phyloP scores from a whole-genome alignment of 306 rosid species.

The Argentina anserina region DNA sequence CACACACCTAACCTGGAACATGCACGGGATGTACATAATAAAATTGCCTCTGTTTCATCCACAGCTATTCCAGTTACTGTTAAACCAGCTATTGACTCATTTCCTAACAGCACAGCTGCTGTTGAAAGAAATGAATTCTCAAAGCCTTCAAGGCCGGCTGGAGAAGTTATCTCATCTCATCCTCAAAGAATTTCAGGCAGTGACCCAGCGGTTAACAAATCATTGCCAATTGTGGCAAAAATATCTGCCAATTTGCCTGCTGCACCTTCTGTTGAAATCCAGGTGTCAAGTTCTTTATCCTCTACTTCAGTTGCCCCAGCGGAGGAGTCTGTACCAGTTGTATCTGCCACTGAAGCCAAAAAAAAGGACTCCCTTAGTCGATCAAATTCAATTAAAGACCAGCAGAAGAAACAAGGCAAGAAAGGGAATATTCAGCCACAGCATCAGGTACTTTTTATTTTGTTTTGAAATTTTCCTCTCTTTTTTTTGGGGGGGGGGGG shows the following conservation, averaged over 20 bases:
- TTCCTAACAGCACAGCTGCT: conserved; percentile 29
- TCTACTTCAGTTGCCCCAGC: conserved; percentile 25
- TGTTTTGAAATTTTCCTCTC: no score
- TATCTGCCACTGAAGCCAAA: conserved; percentile 41
- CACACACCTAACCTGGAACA: conserved; percentile 41
- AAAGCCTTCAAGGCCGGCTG: conserved; percentile 35
- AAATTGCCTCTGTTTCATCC: conserved; percentile 29
- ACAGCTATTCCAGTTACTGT: conserved; percentile 40
- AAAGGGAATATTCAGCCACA: conserved; percentile 45
- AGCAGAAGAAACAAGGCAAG: conserved; percentile 50
- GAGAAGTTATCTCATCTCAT: conserved; percentile 35
- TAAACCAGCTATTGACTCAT: conserved; percentile 43
- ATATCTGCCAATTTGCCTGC: conserved; percentile 29
- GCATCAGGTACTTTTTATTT: conserved; percentile 55
- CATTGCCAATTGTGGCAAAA: conserved; percentile 27
- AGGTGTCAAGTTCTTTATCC: conserved; percentile 21
- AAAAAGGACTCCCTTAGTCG: conserved; percentile 46
- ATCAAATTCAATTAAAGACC: conserved; percentile 64
- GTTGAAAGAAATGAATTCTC: conserved; percentile 46
- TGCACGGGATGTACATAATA: conserved; percentile 45
- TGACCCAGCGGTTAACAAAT: conserved; percentile 33
- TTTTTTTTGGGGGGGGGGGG: no score
- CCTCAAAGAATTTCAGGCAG: conserved; percentile 31
- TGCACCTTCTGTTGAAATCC: conserved; percentile 34
- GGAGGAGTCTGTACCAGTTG: conserved; percentile 41